Percentiles rank a stretch among this genome's conserved stretches.
Conservation (phyloP, 1,139 yeast species). For the Geotrichum fermentans region DNA sequence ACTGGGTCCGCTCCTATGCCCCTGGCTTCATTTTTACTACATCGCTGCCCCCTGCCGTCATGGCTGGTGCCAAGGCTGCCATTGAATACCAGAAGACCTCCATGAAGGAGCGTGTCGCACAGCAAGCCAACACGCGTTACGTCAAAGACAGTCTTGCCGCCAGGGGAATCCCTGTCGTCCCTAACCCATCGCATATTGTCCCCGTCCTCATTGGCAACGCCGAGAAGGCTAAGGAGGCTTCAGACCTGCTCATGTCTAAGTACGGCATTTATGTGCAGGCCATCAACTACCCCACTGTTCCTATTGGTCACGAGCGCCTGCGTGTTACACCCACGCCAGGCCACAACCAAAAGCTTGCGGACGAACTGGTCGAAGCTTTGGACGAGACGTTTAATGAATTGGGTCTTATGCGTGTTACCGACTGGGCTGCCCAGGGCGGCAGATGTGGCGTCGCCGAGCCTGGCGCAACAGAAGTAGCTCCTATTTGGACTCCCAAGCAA, state of each 20-base stretch:
- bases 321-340: constrained; percentile 98
- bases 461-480: constrained; percentile 41
- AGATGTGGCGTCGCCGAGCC: constrained; percentile 76
- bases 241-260: constrained; percentile 78
- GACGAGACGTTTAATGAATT: constrained; percentile 76
- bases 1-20: constrained; percentile 93
- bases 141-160: constrained; percentile 66
- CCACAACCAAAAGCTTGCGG: constrained; percentile 71
- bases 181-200: constrained; percentile 95
- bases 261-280: constrained; percentile 94
- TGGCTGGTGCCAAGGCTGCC: constrained; percentile 92
- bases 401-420: constrained; percentile 65
- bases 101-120: constrained; percentile 70
- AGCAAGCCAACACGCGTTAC: constrained; percentile 80
- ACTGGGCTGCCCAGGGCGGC: constrained; percentile 80
- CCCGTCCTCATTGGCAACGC: constrained; percentile 95
- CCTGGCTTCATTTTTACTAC: constrained; percentile 98
- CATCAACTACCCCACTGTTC: constrained; percentile 95
- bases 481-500: constrained; percentile 83
- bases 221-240: constrained; percentile 81
- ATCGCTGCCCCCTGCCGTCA: constrained; percentile 90
- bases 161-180: constrained; percentile 89
- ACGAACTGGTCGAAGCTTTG: constrained; percentile 69
- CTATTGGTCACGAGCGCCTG: constrained; percentile 91
- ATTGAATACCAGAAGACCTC: constrained; percentile 79